A percentile compares a stretch with the other conserved stretches of the same genome.
These are phyloP conservation scores for Thraustochytrium striatum DNA, from an alignment of 352 stramenopile genomes.

Conservation along the genomic window DNA sequence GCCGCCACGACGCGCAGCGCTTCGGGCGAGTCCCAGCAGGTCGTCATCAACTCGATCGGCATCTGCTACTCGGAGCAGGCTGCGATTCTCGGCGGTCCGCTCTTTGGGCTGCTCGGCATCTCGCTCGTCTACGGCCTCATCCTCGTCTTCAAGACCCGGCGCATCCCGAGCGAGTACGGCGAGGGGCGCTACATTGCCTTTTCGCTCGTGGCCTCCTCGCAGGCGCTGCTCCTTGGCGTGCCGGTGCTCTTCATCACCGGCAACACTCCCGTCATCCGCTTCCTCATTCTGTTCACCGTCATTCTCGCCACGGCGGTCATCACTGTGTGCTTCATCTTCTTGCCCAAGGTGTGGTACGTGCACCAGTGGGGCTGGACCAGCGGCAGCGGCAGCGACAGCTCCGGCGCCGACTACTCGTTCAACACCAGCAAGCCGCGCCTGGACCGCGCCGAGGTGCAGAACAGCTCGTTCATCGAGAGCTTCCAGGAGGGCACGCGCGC, in stretches of 20 bases:
- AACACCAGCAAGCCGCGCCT: slow-evolving; percentile 12
- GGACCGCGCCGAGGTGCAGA: not conserved
- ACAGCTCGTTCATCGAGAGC: slow-evolving; percentile 13
- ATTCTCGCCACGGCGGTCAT: not conserved
- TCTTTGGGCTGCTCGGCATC: not conserved
- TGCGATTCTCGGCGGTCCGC: not conserved
- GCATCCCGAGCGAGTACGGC: slow-evolving; percentile 35
- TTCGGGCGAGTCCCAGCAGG: not conserved
- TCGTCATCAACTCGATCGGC: slow-evolving; percentile 15
- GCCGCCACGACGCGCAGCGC: not conserved
- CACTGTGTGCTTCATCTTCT: slow-evolving; percentile 28
- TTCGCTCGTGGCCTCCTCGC: slow-evolving; percentile 3
- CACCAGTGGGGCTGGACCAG: slow-evolving; percentile 22
- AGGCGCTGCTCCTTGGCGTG: slow-evolving; percentile 27
- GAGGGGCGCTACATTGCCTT: slow-evolving; percentile 44
- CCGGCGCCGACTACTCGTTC: slow-evolving; percentile 9
- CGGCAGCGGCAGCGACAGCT: not conserved
- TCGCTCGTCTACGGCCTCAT: slow-evolving; percentile 35
- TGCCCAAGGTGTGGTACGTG: slow-evolving; percentile 40
- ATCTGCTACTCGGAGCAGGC: not conserved
- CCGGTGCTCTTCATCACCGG: slow-evolving; percentile 23
- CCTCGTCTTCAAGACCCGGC: slow-evolving; percentile 34
- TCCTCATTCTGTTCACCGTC: slow-evolving; percentile 10
- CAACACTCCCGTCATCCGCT: slow-evolving; percentile 10
- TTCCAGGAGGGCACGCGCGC: slow-evolving; percentile 18